These are phyloP conservation scores for Diaporthe australafricana DNA, from an alignment of 2,329 filamentous ascomycete species.

Conservation along the genomic window DNA sequence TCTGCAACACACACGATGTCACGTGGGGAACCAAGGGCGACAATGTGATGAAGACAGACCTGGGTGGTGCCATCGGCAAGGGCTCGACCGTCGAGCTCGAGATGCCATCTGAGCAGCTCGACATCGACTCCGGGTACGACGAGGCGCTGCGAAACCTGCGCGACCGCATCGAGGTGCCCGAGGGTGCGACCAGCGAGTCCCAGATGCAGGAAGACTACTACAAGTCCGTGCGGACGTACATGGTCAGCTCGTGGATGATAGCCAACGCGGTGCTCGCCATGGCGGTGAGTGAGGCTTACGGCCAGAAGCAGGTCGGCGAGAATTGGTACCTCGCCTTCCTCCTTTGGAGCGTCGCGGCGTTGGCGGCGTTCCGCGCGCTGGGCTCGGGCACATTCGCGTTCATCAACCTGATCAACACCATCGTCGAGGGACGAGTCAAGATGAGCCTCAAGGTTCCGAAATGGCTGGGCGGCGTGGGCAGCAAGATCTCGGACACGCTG, in stretches of 20 bases:
- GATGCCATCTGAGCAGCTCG: slow-evolving; percentile 97
- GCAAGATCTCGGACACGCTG: slow-evolving; percentile 59
- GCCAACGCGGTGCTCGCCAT: slow-evolving; percentile 93
- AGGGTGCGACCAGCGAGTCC: slow-evolving; percentile 71
- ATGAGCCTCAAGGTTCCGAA: slow-evolving; percentile 66
- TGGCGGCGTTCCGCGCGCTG: slow-evolving; percentile 89
- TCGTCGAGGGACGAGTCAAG: slow-evolving; percentile 85
- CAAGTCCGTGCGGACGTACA: slow-evolving; percentile 95
- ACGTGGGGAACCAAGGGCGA: slow-evolving; percentile 99
- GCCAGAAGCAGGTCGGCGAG: slow-evolving; percentile 74
- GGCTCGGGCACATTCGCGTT: slow-evolving; percentile 85
- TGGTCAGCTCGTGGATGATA: slow-evolving; percentile 95
- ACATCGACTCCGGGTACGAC: slow-evolving; percentile 98
- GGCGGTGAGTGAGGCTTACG: slow-evolving; percentile 90
- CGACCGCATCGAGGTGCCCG: slow-evolving; percentile 86
- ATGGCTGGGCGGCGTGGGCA: slow-evolving; percentile 59
- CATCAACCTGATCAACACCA: slow-evolving; percentile 84
- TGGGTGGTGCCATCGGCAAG: slow-evolving; percentile 85
- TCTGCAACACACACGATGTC: slow-evolving; percentile 99
- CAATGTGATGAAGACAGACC: slow-evolving; percentile 92
- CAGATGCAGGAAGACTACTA: slow-evolving; percentile 99
- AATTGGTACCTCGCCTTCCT: slow-evolving; percentile 96
- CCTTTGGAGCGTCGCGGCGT: slow-evolving; percentile 87
- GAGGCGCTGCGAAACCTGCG: slow-evolving; percentile 96
- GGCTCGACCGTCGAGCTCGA: slow-evolving; percentile 89